Conservation (phyloP, 192 early-diverging fungal genomes). For the Coemansia sp. region DNA sequence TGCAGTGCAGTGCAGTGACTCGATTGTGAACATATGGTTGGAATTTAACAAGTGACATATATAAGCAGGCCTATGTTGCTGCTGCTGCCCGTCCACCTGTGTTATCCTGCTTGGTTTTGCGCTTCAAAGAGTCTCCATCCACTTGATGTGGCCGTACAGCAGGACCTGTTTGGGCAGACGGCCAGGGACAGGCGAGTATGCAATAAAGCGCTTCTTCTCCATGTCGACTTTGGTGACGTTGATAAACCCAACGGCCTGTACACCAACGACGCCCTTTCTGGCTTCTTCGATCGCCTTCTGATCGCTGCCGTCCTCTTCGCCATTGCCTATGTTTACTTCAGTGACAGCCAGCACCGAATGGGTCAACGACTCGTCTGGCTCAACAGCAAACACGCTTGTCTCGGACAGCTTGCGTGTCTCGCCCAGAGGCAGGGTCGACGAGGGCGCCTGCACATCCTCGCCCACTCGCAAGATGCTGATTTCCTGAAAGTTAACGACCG, state of each 20-base stretch:
- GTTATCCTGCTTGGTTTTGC: too few relatives aligned
- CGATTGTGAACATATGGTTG: too few relatives aligned
- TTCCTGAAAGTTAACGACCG: constrained; percentile 74
- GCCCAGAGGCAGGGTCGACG: constrained; percentile 88
- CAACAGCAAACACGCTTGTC: constrained; percentile 76
- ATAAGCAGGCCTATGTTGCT: too few relatives aligned
- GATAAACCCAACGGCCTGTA: constrained; percentile 56
- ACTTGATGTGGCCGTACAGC: constrained; percentile 81
- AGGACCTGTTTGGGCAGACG: constrained; percentile 80
- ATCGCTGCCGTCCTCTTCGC: constrained; percentile 49
- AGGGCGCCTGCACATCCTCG: constrained; percentile 67
- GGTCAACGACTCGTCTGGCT: constrained; percentile 71
- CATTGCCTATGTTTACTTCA: constrained; percentile 53
- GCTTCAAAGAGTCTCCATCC: constrained; percentile 72
- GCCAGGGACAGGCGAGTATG: constrained; percentile 84
- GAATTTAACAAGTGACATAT: too few relatives aligned
- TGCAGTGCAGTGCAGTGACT: too few relatives aligned
- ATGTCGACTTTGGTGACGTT: constrained; percentile 68
- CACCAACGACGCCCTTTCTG: constrained; percentile 87
- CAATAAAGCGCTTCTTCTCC: constrained; percentile 71
- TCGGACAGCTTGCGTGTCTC: constrained; percentile 73
- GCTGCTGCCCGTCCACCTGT: too few relatives aligned
- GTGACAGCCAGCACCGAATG: constrained; percentile 87
- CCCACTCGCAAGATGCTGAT: constrained; percentile 72
- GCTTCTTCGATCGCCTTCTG: too few relatives aligned